These are phyloP conservation scores for Bromus sterilis DNA, from an alignment of 176 grass and related monocot species.

Conservation along the genomic window DNA sequence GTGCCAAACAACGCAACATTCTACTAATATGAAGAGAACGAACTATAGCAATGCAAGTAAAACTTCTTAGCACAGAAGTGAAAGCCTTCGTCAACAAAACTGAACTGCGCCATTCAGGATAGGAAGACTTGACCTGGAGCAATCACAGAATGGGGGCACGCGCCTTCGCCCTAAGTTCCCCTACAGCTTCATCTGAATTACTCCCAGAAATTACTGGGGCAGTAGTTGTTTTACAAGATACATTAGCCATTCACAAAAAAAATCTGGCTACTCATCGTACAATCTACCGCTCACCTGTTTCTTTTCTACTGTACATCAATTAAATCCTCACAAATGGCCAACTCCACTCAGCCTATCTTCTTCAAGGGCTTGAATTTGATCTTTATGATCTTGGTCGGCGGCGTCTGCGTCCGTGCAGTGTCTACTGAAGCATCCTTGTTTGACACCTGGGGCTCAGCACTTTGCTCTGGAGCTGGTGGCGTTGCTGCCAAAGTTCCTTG, in stretches of 20 bases:
- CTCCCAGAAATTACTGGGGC: constrained; percentile 30
- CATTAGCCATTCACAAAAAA: constrained; percentile 30
- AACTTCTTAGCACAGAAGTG: not conserved
- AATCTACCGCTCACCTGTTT: constrained; percentile 22
- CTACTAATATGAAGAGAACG: not conserved
- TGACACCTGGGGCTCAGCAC: constrained; percentile 41
- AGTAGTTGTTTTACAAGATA: constrained; percentile 23
- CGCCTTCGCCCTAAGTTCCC: not conserved
- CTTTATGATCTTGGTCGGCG: constrained; percentile 51
- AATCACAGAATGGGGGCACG: not conserved
- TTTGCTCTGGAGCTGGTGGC: constrained; percentile 22
- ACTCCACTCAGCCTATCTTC: constrained; percentile 13
- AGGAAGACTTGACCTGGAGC: not conserved
- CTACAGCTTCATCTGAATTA: constrained; percentile 24
- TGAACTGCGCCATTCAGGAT: not conserved
- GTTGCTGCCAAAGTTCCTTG: constrained; percentile 13
- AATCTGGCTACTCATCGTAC: constrained; percentile 30
- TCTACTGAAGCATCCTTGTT: constrained; percentile 43
- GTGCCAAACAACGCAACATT: not conserved
- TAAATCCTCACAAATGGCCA: constrained; percentile 7
- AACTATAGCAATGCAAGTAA: not conserved
- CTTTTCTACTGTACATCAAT: constrained; percentile 32
- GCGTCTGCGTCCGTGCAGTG: constrained; percentile 21
- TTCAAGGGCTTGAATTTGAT: constrained; percentile 63
- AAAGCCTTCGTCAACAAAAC: not conserved